Conservation (phyloP, 192 early-diverging fungal species). For the Ramicandelaber brevisporus region DNA sequence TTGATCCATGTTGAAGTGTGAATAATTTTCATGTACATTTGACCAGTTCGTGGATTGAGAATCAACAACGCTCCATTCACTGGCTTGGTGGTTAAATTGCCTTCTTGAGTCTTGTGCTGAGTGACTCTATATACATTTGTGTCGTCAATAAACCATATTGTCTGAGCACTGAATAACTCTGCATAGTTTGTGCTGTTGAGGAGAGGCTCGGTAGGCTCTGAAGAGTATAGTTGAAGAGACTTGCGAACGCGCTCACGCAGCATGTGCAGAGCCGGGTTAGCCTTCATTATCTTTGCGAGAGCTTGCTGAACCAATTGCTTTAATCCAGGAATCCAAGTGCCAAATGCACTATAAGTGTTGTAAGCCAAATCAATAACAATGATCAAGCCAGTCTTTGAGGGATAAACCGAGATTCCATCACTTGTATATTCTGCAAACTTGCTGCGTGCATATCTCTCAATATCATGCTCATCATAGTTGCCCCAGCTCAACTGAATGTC, state of each 20-base stretch:
- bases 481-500: conserved; percentile 97
- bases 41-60: conserved; percentile 95
- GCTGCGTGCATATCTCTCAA: conserved; percentile 92
- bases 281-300: conserved; percentile 98
- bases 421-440: conserved; percentile 98
- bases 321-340: conserved; percentile 97
- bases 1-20: conserved; percentile 98
- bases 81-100: conserved; percentile 92
- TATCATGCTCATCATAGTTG: conserved; percentile 96
- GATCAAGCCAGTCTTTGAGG: conserved; percentile 93
- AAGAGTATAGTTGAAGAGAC: conserved; percentile 92
- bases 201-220: conserved; percentile 95
- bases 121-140: conserved; percentile 99
- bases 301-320: conserved; percentile 94
- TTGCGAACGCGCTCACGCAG: conserved; percentile 96
- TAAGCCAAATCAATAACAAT: conserved; percentile 95
- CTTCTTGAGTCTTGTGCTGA: conserved; percentile 98
- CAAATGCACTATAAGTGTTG: conserved; percentile 79
- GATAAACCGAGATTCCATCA: conserved; percentile 97
- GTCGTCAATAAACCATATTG: conserved; percentile 99
- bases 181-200: conserved; percentile 84
- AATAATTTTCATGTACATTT: conserved; percentile 97
- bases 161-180: conserved; percentile 93
- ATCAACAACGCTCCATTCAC: conserved; percentile 99
- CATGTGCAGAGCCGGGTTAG: conserved; percentile 91